phyloP scores from a whole-genome alignment of 1,139 yeast genomes.

The Nematodospora anomalae region DNA sequence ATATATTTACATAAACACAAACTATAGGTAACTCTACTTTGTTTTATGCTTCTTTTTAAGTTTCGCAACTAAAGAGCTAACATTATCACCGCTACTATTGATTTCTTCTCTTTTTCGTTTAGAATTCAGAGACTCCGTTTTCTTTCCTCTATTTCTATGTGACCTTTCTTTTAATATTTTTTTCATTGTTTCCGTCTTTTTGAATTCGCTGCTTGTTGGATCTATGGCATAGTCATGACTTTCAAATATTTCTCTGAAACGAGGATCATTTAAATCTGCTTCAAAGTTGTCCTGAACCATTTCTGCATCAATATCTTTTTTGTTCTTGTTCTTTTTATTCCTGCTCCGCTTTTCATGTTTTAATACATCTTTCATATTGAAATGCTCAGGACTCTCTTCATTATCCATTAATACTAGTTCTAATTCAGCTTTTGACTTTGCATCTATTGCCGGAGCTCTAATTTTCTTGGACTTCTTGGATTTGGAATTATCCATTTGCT shows the following conservation, averaged over 20 bases:
- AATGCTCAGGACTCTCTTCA: conserved; percentile 62
- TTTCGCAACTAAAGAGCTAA: conserved; percentile 35
- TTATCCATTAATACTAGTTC: conserved; percentile 72
- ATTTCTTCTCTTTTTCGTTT: conserved; percentile 15
- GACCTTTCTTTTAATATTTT: conserved; percentile 74
- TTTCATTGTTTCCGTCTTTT: conserved; percentile 85
- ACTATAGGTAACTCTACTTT: not conserved
- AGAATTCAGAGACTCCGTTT: conserved; percentile 11
- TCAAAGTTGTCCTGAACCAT: conserved; percentile 62
- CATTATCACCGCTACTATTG: conserved; percentile 10
- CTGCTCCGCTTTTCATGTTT: conserved; percentile 70
- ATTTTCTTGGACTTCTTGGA: conserved; percentile 13
- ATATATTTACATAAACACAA: no score
- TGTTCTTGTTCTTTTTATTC: conserved; percentile 47
- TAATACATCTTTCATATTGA: conserved; percentile 75
- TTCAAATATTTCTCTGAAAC: conserved; percentile 86
- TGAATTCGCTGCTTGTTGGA: conserved; percentile 85
- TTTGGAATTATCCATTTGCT: conserved; percentile 16
- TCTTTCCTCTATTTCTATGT: conserved; percentile 41
- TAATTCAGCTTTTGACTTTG: conserved; percentile 63
- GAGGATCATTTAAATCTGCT: conserved; percentile 72
- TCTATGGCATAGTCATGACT: conserved; percentile 90
- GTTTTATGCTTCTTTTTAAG: conserved; percentile 32
- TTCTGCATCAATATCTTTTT: conserved; percentile 42
- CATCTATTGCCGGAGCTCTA: conserved; percentile 26